These are phyloP conservation scores for Gossypium schwendimanii DNA, from an alignment of 441 rosid genomes.

Conservation along the genomic window DNA sequence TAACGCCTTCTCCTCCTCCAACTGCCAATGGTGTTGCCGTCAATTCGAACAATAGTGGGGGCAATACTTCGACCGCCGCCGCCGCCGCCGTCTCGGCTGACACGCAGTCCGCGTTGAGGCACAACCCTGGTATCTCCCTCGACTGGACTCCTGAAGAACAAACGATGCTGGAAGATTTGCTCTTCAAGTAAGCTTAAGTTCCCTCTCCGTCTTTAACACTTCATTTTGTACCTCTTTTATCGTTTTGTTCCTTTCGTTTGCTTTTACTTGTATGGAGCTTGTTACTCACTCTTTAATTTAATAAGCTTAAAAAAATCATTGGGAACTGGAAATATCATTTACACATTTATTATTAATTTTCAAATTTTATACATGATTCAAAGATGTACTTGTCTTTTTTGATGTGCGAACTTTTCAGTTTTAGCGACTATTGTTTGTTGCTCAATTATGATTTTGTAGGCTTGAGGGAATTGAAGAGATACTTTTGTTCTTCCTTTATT, in stretches of 20 bases:
- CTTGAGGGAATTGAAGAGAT: neutral
- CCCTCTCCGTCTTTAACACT: neutral
- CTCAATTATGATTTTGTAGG: neutral
- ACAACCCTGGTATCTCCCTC: slow-evolving; percentile 42
- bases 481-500: neutral
- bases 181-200: slow-evolving; percentile 32
- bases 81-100: slow-evolving; percentile 20
- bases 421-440: neutral
- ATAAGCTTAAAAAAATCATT: neutral
- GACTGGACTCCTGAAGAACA: slow-evolving; percentile 61
- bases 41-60: slow-evolving; percentile 30
- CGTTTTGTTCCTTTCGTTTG: neutral
- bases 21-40: slow-evolving; percentile 31
- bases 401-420: neutral
- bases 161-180: slow-evolving; percentile 46
- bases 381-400: neutral
- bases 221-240: neutral
- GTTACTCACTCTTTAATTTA: neutral
- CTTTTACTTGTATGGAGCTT: neutral
- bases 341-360: neutral
- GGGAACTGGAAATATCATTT: neutral
- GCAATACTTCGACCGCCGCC: slow-evolving; percentile 14
- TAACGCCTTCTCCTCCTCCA: slow-evolving; percentile 17
- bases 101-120: slow-evolving; percentile 42
- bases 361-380: neutral